Base-by-base conservation (phyloP, 164 flowering plant species). In the Piper betle region DNA sequence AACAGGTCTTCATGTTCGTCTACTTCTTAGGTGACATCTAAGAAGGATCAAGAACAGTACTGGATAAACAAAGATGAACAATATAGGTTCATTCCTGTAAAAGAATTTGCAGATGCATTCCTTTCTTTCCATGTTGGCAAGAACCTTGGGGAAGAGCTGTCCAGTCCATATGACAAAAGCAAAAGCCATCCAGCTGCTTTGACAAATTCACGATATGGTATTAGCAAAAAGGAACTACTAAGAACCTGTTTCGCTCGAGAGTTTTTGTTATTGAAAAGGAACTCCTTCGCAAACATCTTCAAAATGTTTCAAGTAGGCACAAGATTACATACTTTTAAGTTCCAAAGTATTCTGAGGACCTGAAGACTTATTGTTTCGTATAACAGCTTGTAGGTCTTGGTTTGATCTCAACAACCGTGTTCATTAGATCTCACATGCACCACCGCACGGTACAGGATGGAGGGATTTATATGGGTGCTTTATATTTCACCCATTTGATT, bases 21-120 rank as follows among this genome's bases (percentile, higher is more conserved):
- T 6, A 37, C 15, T 16, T 58, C 46, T 12, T 9, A 84, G 88
- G 85, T 84, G 60, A 84, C 85, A 42, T 83, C 88, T 7, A 78
- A 56, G 72, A 83, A 81, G 67, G 88, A 83, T 77, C 88, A 81
- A 68, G 57, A 69, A 52, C 88, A 84, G 53, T 84, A 82, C 62
- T 84, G 88, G 88, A 66, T 62, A 17, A 66, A 71, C 12, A 74
- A 56, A 60, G 73, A 80, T n/a, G 73, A 73, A 64, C 80, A 80
- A 16, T 84, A 84, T 66, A 58, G 65, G 1, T 84, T 64, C 50
- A 53, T 82, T 39, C 62, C 81, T 2, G 74, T 63, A 18, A 66
- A 72, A 70, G 81, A 80, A 50, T 84, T 84, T 62, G 73, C 73
- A 5, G 82, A 82, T 66, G 83, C 82, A n/a, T 84, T 74, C 67